Conservation (phyloP, 2,329 filamentous ascomycete species). For the Chalara sp. region DNA sequence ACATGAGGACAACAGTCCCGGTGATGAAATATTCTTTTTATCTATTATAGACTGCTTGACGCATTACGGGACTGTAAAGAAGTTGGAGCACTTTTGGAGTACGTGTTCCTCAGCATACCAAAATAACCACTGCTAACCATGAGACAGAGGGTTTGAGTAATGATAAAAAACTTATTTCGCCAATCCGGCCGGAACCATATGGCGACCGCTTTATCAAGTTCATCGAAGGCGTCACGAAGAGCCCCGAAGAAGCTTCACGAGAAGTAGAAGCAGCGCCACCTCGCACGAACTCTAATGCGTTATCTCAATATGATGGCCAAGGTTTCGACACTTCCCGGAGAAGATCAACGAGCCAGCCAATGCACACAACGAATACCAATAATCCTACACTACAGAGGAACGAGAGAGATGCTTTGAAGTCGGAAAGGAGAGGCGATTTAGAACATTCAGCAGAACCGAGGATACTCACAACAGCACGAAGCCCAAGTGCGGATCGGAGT, state of each 20-base stretch:
- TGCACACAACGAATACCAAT: slow-evolving; percentile 13
- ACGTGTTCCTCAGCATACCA: slow-evolving; percentile 5
- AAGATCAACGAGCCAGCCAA: slow-evolving; percentile 15
- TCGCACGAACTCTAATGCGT: slow-evolving; percentile 20
- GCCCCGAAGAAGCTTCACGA: slow-evolving; percentile 73
- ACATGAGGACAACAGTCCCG: slow-evolving; percentile 77
- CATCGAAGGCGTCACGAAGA: slow-evolving; percentile 85
- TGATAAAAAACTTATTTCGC: slow-evolving; percentile 83
- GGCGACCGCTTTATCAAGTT: slow-evolving; percentile 93
- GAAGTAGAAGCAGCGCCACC: slow-evolving; percentile 34
- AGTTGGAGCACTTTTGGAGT: slow-evolving; percentile 90
- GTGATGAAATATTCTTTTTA: slow-evolving; percentile 93
- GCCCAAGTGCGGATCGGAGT: slow-evolving; percentile 46
- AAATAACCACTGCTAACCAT: slow-evolving; percentile 13
- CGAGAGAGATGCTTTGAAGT: slow-evolving; percentile 21
- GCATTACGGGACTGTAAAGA: slow-evolving; percentile 91
- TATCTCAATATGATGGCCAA: slow-evolving; percentile 2
- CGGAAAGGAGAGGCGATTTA: slow-evolving; percentile 30
- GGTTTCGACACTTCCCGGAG: slow-evolving; percentile 13
- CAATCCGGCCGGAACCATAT: slow-evolving; percentile 83
- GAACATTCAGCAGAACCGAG: slow-evolving; percentile 26
- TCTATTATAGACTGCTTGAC: slow-evolving; percentile 98
- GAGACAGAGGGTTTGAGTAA: slow-evolving; percentile 66
- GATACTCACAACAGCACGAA: slow-evolving; percentile 49
- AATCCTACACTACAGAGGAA: slow-evolving; percentile 20